These are phyloP conservation scores for Acanthamoeba royreba DNA, from an alignment of 208 protist genomes.

Conservation along the genomic window DNA sequence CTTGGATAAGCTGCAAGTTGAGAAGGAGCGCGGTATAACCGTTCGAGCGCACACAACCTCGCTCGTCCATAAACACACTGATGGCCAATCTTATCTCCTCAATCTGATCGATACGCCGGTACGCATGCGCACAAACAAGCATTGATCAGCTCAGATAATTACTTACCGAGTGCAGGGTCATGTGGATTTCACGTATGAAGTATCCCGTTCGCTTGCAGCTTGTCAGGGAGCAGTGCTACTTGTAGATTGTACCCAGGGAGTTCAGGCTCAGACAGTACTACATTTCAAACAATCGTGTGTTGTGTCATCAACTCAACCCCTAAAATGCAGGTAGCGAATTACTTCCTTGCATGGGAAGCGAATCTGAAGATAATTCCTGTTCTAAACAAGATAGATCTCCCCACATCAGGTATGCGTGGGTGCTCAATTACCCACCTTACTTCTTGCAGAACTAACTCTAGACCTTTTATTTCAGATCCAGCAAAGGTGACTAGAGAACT, in stretches of 20 bases:
- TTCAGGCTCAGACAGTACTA: slow-evolving; percentile 92
- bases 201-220: slow-evolving; percentile 92
- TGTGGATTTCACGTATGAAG: slow-evolving; percentile 96
- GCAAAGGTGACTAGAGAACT: slow-evolving; percentile 83
- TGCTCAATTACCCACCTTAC: no score
- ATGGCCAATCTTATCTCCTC: slow-evolving; percentile 84
- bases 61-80: slow-evolving; percentile 75
- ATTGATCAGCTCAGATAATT: no score
- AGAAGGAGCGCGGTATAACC: slow-evolving; percentile 94
- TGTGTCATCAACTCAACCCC: no score
- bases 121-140: no score
- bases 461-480: no score
- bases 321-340: slow-evolving; percentile 86
- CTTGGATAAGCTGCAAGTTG: slow-evolving; percentile 77
- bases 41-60: slow-evolving; percentile 93
- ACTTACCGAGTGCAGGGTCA: slow-evolving; percentile 84
- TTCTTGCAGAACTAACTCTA: no score
- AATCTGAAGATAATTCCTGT: slow-evolving; percentile 82
- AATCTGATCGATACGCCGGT: slow-evolving; percentile 95
- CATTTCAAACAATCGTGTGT: no score
- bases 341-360: slow-evolving; percentile 90
- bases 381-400: slow-evolving; percentile 80
- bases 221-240: slow-evolving; percentile 88
- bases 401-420: background rate
- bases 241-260: slow-evolving; percentile 88